Evolutionary conservation across 495 filamentous ascomycete species (phyloP).

Genomic region (Aspergillus bertholletiae): DNA sequence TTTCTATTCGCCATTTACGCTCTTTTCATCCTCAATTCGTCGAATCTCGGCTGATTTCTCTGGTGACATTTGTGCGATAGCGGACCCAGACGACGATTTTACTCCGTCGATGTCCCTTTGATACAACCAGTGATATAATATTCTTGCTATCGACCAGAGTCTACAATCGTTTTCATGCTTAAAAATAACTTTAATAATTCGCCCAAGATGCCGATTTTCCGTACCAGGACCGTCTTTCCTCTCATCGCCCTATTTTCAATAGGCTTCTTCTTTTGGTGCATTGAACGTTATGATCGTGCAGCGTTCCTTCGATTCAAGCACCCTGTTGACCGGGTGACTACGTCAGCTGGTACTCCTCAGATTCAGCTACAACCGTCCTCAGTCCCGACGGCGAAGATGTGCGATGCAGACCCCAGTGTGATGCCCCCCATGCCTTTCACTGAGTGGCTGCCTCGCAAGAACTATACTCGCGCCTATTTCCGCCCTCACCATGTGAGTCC

Average conservation of each 20-base stretch:
- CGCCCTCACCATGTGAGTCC: constrained; percentile 38
- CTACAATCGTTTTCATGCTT: constrained; percentile 30
- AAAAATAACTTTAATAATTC: constrained; percentile 30
- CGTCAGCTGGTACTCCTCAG: constrained; percentile 15
- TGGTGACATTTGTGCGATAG: constrained; percentile 7
- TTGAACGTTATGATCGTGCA: constrained; percentile 43
- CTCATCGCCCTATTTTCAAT: constrained; percentile 42
- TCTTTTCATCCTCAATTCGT: constrained; percentile 16
- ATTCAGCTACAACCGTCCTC: constrained; percentile 20
- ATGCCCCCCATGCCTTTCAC: constrained; percentile 38
- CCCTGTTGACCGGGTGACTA: constrained; percentile 30
- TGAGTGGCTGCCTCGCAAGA: constrained; percentile 48
- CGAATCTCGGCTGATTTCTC: constrained; percentile 4
- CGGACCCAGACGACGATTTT: constrained; percentile 9
- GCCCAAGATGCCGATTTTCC: constrained; percentile 43
- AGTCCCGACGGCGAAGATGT: constrained; percentile 15
- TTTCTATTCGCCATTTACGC: constrained; percentile 20
- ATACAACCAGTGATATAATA: constrained; percentile 12
- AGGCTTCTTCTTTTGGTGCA: constrained; percentile 44
- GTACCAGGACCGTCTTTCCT: constrained; percentile 44
- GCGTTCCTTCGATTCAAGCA: constrained; percentile 41
- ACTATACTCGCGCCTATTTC: constrained; percentile 47
- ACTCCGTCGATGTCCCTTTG: constrained; percentile 8
- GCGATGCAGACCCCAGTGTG: constrained; percentile 36
- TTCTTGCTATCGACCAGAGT: not conserved